Evolutionary conservation across 176 grass and related monocot species (phyloP).

Genomic region (Secale cereale): DNA sequence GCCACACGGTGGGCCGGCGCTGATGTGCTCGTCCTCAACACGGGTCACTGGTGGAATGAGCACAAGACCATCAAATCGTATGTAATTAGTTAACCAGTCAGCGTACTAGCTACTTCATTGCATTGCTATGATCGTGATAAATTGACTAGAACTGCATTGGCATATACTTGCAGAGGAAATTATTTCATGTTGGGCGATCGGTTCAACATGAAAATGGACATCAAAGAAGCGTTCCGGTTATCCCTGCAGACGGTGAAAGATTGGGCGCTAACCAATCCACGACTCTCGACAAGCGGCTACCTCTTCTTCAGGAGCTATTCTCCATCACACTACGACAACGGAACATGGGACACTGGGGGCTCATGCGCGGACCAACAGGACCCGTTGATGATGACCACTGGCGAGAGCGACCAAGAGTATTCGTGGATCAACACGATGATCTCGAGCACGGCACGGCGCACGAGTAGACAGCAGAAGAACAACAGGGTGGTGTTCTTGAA

Average conservation of each 20-base stretch:
- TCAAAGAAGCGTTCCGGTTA: conserved; percentile 30
- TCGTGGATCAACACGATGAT: conserved; percentile 39
- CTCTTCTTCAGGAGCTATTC: conserved; percentile 40
- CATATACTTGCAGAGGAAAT: conserved; percentile 37
- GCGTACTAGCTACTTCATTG: not conserved
- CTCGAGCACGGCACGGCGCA: not conserved
- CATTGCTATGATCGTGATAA: not conserved
- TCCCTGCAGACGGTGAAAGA: conserved; percentile 24
- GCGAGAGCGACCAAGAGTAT: not conserved
- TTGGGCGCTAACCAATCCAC: not conserved
- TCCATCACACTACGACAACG: conserved; percentile 46
- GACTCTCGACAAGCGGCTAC: not conserved
- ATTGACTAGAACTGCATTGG: not conserved
- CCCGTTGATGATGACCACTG: not conserved
- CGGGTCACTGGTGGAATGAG: conserved; percentile 47
- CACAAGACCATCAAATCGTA: conserved; percentile 38
- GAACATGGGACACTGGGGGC: conserved; percentile 23
- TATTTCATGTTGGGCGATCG: conserved; percentile 37
- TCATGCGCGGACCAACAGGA: conserved; percentile 2
- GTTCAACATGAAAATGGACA: conserved; percentile 24
- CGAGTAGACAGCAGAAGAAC: not conserved
- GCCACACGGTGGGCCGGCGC: conserved; percentile 24
- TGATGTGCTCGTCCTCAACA: conserved; percentile 43
- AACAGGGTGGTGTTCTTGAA: conserved; percentile 10
- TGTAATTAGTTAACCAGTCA: not conserved